Percentiles rank a stretch among this genome's conserved stretches.
These are phyloP conservation scores for Lentinus tigrinus DNA, from an alignment of 768 basidiomycete species.

Conservation along the genomic window DNA sequence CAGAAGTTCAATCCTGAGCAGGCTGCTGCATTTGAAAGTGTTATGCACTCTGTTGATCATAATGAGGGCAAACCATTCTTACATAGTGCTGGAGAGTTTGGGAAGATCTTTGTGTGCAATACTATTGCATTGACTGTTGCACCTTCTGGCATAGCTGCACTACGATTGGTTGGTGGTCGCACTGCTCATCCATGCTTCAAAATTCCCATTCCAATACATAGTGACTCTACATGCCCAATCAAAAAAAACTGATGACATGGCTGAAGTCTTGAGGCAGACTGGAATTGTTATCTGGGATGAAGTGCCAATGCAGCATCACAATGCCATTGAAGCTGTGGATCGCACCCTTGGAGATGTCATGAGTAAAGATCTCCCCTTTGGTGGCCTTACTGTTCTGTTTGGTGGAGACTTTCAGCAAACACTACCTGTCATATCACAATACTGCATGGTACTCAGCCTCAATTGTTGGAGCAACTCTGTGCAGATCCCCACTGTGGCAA, in stretches of 20 bases:
- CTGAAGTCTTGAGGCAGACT: conserved; percentile 34
- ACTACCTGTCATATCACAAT: conserved; percentile 42
- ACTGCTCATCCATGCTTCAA: conserved; percentile 51
- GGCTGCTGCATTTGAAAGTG: neutral
- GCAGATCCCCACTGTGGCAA: conserved; percentile 38
- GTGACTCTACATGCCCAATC: conserved; percentile 29
- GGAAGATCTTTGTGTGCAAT: conserved; percentile 14
- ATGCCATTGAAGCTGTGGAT: conserved; percentile 40
- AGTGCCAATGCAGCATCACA: conserved; percentile 35
- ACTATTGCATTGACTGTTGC: conserved; percentile 22
- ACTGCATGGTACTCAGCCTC: conserved; percentile 31
- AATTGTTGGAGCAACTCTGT: conserved; percentile 35
- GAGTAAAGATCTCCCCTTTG: conserved; percentile 33
- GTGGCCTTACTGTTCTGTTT: conserved; percentile 43
- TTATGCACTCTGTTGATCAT: conserved; percentile 12
- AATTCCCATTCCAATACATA: conserved; percentile 38
- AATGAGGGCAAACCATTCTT: conserved; percentile 8
- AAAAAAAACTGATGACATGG: conserved; percentile 23
- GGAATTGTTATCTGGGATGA: conserved; percentile 47
- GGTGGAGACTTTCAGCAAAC: conserved; percentile 46
- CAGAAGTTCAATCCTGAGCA: conserved; percentile 24
- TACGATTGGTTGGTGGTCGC: conserved; percentile 41
- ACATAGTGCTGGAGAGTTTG: neutral
- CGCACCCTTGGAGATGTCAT: conserved; percentile 34
- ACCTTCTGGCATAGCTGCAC: conserved; percentile 39